These are phyloP conservation scores for Metschnikowia santaceciliae DNA, from an alignment of 805 yeast species.

Conservation along the genomic window DNA sequence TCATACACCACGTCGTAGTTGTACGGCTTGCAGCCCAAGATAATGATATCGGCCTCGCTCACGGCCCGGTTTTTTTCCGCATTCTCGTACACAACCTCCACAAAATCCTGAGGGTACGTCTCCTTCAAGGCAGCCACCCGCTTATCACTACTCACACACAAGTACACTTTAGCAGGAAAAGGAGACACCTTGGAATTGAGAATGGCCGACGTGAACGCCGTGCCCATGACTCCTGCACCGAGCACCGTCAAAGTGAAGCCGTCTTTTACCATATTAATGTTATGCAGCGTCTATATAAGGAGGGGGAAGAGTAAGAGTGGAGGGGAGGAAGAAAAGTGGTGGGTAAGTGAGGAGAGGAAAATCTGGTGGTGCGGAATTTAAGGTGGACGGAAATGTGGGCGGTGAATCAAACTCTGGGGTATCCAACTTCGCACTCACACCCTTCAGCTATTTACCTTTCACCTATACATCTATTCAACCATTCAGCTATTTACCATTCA, in stretches of 20 bases:
- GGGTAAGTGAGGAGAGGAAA: no score
- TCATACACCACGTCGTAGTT: slow-evolving; percentile 60
- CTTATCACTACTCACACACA: slow-evolving; percentile 62
- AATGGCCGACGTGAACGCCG: slow-evolving; percentile 83
- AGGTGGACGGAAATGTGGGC: no score
- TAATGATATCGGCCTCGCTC: slow-evolving; percentile 58
- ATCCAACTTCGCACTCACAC: no score
- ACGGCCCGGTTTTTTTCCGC: slow-evolving; percentile 57
- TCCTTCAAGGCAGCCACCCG: slow-evolving; percentile 41
- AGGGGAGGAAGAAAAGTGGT: no score
- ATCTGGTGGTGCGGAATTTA: no score
- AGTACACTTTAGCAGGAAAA: slow-evolving; percentile 68
- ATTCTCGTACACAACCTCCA: slow-evolving; percentile 46
- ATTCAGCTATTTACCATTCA: no score
- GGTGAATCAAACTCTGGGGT: no score
- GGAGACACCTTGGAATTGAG: slow-evolving; percentile 46
- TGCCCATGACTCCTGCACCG: slow-evolving; percentile 96
- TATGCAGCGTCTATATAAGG: neutral
- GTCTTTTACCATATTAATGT: slow-evolving; percentile 7
- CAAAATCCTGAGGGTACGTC: slow-evolving; percentile 37
- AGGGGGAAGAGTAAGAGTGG: no score
- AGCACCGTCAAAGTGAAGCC: slow-evolving; percentile 64
- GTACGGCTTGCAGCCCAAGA: slow-evolving; percentile 88
- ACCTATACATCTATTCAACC: no score
- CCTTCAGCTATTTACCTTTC: no score